phyloP scores from a whole-genome alignment of 2,329 filamentous ascomycete genomes.

The Kalaharituber pfeilii region DNA sequence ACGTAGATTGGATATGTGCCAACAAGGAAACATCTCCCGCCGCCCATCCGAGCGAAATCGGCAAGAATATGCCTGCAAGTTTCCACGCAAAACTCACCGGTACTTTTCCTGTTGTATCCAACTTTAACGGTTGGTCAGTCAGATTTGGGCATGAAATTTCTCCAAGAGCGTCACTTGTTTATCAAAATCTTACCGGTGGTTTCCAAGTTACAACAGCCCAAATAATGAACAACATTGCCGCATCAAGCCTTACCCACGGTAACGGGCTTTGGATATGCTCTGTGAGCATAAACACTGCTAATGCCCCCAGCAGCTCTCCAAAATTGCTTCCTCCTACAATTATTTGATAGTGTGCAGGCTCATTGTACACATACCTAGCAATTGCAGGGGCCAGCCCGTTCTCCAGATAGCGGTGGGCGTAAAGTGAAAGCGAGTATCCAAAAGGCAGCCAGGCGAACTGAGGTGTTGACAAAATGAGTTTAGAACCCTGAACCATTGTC shows the following conservation, averaged over 20 bases:
- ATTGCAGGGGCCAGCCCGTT: conserved; percentile 33
- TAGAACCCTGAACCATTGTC: conserved; percentile 30
- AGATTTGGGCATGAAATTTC: too few species aligned
- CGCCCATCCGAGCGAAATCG: conserved; percentile 35
- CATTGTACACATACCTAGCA: conserved; percentile 32
- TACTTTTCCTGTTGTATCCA: conserved; percentile 11
- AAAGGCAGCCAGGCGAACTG: conserved; percentile 36
- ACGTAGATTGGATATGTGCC: conserved; percentile 35
- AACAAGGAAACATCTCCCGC: conserved; percentile 36
- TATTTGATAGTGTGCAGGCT: conserved; percentile 35
- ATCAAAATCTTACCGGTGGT: conserved; percentile 22
- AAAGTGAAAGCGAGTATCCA: conserved; percentile 34
- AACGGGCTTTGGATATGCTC: conserved; percentile 35
- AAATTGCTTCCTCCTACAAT: conserved; percentile 35
- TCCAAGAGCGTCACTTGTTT: neutral
- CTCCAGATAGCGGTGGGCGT: conserved; percentile 36
- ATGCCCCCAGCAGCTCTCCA: conserved; percentile 34
- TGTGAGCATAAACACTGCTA: conserved; percentile 35
- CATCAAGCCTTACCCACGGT: conserved; percentile 35
- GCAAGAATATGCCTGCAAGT: conserved; percentile 32
- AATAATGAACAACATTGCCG: conserved; percentile 32
- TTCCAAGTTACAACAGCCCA: conserved; percentile 35
- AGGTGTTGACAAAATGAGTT: conserved; percentile 32
- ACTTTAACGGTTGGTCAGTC: too few species aligned
- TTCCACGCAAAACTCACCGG: conserved; percentile 33